A percentile compares a stretch with the other conserved stretches of the same genome.
These are phyloP conservation scores for Exophiala oligosperma DNA, from an alignment of 2,329 filamentous ascomycete genomes.

Conservation along the genomic window DNA sequence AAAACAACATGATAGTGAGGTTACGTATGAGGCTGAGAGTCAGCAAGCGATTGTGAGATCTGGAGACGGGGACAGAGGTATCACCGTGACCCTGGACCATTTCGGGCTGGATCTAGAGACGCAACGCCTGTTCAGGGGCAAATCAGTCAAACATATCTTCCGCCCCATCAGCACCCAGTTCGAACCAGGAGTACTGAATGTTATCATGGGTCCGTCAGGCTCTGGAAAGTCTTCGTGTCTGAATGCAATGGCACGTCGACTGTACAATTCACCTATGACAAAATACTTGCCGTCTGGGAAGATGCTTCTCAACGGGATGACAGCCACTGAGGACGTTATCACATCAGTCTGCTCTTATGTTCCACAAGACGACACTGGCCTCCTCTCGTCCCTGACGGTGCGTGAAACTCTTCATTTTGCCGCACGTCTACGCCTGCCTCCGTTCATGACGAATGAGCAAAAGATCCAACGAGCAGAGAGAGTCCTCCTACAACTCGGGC, in stretches of 20 bases:
- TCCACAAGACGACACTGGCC: conserved; percentile 79
- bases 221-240: conserved; percentile 74
- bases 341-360: conserved; percentile 71
- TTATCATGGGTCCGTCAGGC: conserved; percentile 79
- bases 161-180: conserved; percentile 68
- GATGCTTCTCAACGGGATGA: conserved; percentile 69
- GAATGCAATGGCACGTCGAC: conserved; percentile 69
- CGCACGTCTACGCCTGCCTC: conserved; percentile 63
- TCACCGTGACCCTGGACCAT: conserved; percentile 64
- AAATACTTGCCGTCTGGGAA: conserved; percentile 62
- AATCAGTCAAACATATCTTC: conserved; percentile 51
- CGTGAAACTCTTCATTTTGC: conserved; percentile 78
- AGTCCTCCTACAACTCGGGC: conserved; percentile 71
- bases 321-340: conserved; percentile 65
- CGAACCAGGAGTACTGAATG: conserved; percentile 66
- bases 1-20: conserved; percentile 54
- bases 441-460: conserved; percentile 56
- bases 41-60: conserved; percentile 63
- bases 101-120: conserved; percentile 54
- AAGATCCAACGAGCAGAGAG: conserved; percentile 64
- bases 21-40: conserved; percentile 55
- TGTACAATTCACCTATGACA: conserved; percentile 63
- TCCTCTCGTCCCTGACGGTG: conserved; percentile 79
- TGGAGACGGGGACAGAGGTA: conserved; percentile 54
- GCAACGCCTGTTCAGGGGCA: conserved; percentile 6